phyloP scores from a whole-genome alignment of 2,329 filamentous ascomycete genomes.

The Trichoderma sp. region DNA sequence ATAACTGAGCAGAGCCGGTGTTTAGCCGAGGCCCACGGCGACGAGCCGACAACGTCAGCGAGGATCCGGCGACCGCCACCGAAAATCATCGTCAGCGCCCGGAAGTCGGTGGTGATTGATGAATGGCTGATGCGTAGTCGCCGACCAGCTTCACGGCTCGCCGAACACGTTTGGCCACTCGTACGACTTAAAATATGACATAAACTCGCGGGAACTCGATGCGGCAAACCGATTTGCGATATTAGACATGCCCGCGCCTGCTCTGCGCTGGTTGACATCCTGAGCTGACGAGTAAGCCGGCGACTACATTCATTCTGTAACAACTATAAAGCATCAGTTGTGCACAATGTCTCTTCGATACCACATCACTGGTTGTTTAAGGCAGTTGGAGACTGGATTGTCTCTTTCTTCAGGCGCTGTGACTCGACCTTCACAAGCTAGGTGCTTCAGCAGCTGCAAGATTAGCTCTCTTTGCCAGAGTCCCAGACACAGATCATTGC shows the following conservation, averaged over 20 bases:
- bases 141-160: not conserved
- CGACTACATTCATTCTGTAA: not conserved
- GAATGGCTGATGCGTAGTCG: not conserved
- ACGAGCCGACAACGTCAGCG: constrained; percentile 12
- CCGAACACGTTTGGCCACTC: constrained; percentile 11
- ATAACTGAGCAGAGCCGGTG: not conserved
- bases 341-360: constrained; percentile 7
- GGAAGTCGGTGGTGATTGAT: constrained; percentile 14
- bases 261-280: not conserved
- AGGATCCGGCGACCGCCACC: not conserved
- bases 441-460: not conserved
- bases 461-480: not conserved
- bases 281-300: not conserved
- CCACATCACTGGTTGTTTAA: not conserved
- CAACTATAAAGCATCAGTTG: not conserved
- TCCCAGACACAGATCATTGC: not conserved
- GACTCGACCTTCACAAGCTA: not conserved
- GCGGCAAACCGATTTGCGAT: not conserved
- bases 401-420: not conserved
- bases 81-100: not conserved
- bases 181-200: constrained; percentile 1
- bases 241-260: constrained; percentile 4
- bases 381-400: not conserved
- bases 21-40: constrained; percentile 9
- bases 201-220: not conserved